Conservation (phyloP, 805 yeast species). For the Ogataea saltuana region DNA sequence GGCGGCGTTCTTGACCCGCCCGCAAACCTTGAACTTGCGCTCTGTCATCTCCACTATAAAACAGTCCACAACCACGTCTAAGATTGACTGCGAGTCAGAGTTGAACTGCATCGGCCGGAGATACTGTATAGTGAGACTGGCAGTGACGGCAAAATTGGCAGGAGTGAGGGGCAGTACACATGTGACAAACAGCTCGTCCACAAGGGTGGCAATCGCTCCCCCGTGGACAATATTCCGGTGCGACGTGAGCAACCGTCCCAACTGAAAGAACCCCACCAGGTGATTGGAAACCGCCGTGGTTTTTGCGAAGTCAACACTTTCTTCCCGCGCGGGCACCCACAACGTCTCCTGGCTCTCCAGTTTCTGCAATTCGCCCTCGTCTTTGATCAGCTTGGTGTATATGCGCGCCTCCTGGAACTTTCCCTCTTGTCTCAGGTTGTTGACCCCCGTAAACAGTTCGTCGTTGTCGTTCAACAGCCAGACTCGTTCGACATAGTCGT, state of each 20-base stretch:
- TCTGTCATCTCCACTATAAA: slow-evolving; percentile 16
- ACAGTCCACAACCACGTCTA: slow-evolving; percentile 28
- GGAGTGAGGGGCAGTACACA: slow-evolving; percentile 51
- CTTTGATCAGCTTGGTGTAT: slow-evolving; percentile 19
- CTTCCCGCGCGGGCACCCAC: neutral
- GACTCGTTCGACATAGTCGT: slow-evolving; percentile 9
- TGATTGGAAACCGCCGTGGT: slow-evolving; percentile 37
- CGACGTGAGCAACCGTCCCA: slow-evolving; percentile 47
- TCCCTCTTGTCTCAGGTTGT: slow-evolving; percentile 23
- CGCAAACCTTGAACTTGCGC: slow-evolving; percentile 3
- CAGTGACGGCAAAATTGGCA: slow-evolving; percentile 50
- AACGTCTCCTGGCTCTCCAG: slow-evolving; percentile 1
- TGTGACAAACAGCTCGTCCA: slow-evolving; percentile 55
- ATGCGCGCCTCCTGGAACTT: slow-evolving; percentile 25
- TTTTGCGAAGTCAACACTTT: no score
- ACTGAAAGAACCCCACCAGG: slow-evolving; percentile 44
- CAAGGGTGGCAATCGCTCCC: slow-evolving; percentile 52
- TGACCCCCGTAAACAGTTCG: slow-evolving; percentile 32
- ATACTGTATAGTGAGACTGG: slow-evolving; percentile 45
- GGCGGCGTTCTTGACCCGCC: neutral
- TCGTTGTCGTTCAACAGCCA: slow-evolving; percentile 27
- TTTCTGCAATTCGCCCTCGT: slow-evolving; percentile 3
- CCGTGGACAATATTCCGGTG: slow-evolving; percentile 54
- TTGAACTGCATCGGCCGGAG: slow-evolving; percentile 28
- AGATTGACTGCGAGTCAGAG: slow-evolving; percentile 10